Evolutionary conservation across 179 eudicot genomes (phyloP), one percentile per base, ranked within the genome.

Genomic region (Beta corolliflora): DNA sequence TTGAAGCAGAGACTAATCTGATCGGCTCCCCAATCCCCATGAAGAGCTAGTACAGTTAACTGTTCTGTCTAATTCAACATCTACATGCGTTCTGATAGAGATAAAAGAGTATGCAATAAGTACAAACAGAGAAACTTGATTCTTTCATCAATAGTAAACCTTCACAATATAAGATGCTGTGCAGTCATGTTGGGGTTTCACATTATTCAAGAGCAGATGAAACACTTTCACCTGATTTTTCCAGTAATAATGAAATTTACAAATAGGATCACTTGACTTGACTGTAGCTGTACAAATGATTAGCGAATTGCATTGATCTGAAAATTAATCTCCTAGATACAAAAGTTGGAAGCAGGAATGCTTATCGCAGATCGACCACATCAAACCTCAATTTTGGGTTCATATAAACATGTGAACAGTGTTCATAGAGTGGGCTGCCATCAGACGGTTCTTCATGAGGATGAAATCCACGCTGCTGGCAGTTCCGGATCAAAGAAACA

Each of bases 401-500:
- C 93, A 96, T 89, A 81, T 85, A 96, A 79, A 96, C 98, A 85
- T 94, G 99, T 46, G 99, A 96, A 76, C 97, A 94, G 77, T 96
- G 99, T 83, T 96, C 98, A 79, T 96, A 96, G n/a, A 96, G 86
- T 23, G 99, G 91, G 74, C 91, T 94, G 44, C 99, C 99, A 82
- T 96, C 98, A 8, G 91, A 91, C 9, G 97, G 90, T 83, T 94
- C 99, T 83, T 96, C 99, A 9, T 96, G 99, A n/a, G 99, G 99
- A 89, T 96, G 98, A 83, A 96, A 96, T 70, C 97, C 97, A 44
- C 98, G 98, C 81, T 94, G 91, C 25, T 92, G 88, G 70, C 98
- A 96, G 25, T 91, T 91, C 70, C 96, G 91, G 80, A 96, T 94
- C 54, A 96, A 90, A n/a, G 93, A 86, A 54, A 96, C 90, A 10